A percentile compares a stretch with the other conserved stretches of the same genome.
Conservation (phyloP, 2,329 filamentous ascomycete species). For the Colletotrichum australisinense region DNA sequence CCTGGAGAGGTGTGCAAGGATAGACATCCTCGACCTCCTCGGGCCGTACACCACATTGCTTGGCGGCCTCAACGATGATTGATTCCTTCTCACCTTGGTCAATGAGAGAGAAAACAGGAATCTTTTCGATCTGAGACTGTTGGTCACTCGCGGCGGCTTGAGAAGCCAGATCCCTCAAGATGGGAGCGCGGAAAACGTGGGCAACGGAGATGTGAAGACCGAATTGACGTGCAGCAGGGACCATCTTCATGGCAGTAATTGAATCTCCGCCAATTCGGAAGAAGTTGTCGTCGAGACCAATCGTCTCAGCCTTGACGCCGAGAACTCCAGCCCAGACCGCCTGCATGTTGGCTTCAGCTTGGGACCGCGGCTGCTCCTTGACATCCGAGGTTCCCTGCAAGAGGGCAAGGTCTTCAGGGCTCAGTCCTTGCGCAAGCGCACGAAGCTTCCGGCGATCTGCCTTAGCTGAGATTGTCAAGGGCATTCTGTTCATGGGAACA, state of each 20-base stretch:
- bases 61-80: background rate
- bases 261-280: conserved; percentile 39
- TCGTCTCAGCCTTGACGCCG: conserved; percentile 5
- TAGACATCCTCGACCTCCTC: conserved; percentile 45
- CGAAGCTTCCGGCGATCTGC: background rate
- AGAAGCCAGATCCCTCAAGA: background rate
- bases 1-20: conserved; percentile 50
- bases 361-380: conserved; percentile 1
- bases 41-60: background rate
- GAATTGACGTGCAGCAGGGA: background rate
- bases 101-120: background rate
- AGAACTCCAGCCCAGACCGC: conserved; percentile 35
- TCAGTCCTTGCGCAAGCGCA: background rate
- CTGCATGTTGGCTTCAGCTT: conserved; percentile 27
- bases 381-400: background rate
- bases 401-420: background rate
- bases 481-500: background rate
- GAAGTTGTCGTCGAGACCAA: conserved; percentile 37
- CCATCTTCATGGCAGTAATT: conserved; percentile 36
- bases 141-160: background rate
- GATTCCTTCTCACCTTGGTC: background rate
- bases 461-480: conserved; percentile 3
- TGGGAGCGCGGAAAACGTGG: background rate
- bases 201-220: background rate
- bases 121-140: background rate